These are phyloP conservation scores for Wilcoxina mikolae DNA, from an alignment of 495 filamentous ascomycete genomes.

Conservation along the genomic window DNA sequence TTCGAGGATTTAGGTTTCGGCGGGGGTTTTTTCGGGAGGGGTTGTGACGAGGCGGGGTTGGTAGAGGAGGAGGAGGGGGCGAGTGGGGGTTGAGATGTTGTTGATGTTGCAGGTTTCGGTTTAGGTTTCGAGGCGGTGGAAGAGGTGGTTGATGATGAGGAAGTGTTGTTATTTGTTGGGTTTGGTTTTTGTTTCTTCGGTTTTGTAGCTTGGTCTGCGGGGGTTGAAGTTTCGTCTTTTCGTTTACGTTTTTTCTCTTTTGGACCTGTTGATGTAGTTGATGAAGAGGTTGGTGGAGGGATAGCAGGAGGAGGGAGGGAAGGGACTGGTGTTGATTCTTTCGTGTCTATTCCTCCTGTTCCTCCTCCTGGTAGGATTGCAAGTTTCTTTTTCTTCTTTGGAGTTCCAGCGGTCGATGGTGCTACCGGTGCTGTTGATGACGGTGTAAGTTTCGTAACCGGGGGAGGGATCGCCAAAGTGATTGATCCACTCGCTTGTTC, in stretches of 20 bases:
- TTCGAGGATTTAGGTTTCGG: not conserved
- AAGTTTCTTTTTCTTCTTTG: constrained; percentile 28
- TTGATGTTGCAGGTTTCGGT: constrained; percentile 10
- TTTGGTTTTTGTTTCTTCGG: constrained; percentile 2
- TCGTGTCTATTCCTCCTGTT: not conserved
- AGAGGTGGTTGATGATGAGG: constrained; percentile 8
- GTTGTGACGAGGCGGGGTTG: not conserved
- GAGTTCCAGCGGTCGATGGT: not conserved
- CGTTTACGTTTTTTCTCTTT: constrained; percentile 24
- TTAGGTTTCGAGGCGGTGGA: constrained; percentile 9
- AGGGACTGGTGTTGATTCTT: constrained; percentile 8
- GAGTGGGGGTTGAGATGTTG: not conserved
- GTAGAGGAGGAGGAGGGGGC: not conserved
- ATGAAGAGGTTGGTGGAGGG: constrained; percentile 1
- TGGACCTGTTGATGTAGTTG: not conserved
- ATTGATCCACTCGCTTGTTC: not conserved
- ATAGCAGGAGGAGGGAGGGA: constrained; percentile 8
- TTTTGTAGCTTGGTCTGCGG: constrained; percentile 8
- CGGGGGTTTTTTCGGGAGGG: not conserved
- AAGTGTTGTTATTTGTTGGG: constrained; percentile 12
- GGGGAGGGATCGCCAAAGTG: constrained; percentile 1
- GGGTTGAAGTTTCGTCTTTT: constrained; percentile 22
- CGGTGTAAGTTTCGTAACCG: constrained; percentile 1
- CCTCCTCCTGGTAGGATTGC: not conserved
- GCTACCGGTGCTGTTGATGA: not conserved